A percentile compares a stretch with the other conserved stretches of the same genome.
phyloP scores from a whole-genome alignment of 1,284 basidiomycete genomes.

The Waitea zeae region DNA sequence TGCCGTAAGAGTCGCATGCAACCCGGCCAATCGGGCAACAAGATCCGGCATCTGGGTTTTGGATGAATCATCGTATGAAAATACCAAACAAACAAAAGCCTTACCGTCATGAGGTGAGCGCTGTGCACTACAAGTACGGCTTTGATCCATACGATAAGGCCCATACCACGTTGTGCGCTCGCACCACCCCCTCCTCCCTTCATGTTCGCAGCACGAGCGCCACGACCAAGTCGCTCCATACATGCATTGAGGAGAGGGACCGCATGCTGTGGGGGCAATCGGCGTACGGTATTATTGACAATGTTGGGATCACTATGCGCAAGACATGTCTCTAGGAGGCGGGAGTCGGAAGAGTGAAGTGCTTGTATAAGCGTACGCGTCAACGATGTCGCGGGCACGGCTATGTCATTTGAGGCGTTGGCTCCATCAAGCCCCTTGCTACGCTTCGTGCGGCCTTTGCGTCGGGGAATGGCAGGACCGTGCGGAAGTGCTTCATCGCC shows the following conservation, averaged over 20 bases:
- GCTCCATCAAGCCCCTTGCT: slow-evolving; percentile 16
- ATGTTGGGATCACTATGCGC: slow-evolving; percentile 68
- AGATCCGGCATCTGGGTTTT: slow-evolving; percentile 63
- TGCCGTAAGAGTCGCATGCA: slow-evolving; percentile 72
- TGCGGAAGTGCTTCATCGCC: background rate
- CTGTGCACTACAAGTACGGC: slow-evolving; percentile 79
- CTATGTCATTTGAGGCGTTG: no score
- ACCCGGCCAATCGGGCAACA: slow-evolving; percentile 63
- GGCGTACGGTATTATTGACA: slow-evolving; percentile 78
- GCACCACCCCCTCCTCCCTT: slow-evolving; percentile 72
- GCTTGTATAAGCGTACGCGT: slow-evolving; percentile 94
- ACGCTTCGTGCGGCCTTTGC: slow-evolving; percentile 11
- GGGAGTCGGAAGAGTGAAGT: slow-evolving; percentile 85
- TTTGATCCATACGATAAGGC: slow-evolving; percentile 80
- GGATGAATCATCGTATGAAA: slow-evolving; percentile 2
- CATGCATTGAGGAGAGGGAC: slow-evolving; percentile 81
- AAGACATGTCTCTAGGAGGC: slow-evolving; percentile 79
- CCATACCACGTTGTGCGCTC: slow-evolving; percentile 72
- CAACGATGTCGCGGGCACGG: slow-evolving; percentile 71
- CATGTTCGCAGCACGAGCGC: slow-evolving; percentile 50
- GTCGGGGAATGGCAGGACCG: slow-evolving; percentile 4
- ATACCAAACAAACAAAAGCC: slow-evolving; percentile 13
- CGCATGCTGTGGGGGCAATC: slow-evolving; percentile 81
- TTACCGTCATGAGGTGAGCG: slow-evolving; percentile 86
- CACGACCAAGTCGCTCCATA: slow-evolving; percentile 77